These are phyloP conservation scores for Corrigiola litoralis DNA, from an alignment of 179 eudicot genomes.

Conservation along the genomic window DNA sequence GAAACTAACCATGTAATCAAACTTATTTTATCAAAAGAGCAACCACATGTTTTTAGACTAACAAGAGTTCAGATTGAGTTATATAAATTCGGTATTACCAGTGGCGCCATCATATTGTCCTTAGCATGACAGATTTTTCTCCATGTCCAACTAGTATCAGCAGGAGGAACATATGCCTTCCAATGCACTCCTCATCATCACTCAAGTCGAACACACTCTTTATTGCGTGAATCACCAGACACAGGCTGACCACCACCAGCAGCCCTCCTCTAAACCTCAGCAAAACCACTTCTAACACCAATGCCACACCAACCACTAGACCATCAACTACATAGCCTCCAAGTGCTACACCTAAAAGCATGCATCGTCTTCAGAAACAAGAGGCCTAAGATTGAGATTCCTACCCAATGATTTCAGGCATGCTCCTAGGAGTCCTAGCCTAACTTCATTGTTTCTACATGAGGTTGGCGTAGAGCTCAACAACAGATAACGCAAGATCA, in stretches of 20 bases:
- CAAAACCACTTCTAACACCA: constrained; percentile 37
- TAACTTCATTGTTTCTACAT: constrained; percentile 5
- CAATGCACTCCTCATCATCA: constrained; percentile 38
- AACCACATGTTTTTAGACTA: too few relatives aligned
- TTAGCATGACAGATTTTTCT: constrained; percentile 13
- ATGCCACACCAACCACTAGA: constrained; percentile 33
- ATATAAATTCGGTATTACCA: too few relatives aligned
- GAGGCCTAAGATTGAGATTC: constrained; percentile 31
- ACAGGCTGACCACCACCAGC: constrained; percentile 44
- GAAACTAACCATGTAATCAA: too few relatives aligned
- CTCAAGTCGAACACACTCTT: constrained; percentile 50
- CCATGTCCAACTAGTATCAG: too few relatives aligned
- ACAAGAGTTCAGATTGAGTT: too few relatives aligned
- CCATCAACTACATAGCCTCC: constrained; percentile 44
- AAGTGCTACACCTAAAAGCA: constrained; percentile 24
- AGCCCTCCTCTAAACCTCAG: constrained; percentile 41
- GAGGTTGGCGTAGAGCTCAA: constrained; percentile 29
- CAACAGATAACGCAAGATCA: constrained; percentile 27
- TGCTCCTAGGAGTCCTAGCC: not conserved
- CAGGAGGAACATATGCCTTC: too few relatives aligned
- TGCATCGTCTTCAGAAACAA: constrained; percentile 23
- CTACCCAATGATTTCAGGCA: constrained; percentile 51
- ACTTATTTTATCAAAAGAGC: too few relatives aligned
- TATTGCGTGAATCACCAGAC: constrained; percentile 42
- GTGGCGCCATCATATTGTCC: too few relatives aligned